Conservation (phyloP, 306 rosid genomes). For the Corylus americana region DNA sequence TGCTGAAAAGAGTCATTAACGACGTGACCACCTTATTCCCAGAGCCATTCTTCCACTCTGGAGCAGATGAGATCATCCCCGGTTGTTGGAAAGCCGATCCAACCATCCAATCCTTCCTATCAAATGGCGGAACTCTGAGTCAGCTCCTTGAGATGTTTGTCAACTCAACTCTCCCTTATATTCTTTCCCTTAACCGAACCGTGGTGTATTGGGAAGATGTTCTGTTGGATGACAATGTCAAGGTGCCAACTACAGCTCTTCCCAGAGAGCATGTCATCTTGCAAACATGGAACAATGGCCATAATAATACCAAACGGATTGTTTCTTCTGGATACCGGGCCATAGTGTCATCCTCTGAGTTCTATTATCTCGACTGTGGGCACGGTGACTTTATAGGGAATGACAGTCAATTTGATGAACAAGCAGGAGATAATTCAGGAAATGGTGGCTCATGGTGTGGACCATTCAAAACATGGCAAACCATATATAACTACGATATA, state of each 20-base stretch:
- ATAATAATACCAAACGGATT: slow-evolving; percentile 61
- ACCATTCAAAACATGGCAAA: slow-evolving; percentile 90
- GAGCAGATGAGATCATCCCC: slow-evolving; percentile 76
- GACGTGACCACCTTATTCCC: slow-evolving; percentile 64
- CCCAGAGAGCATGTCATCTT: slow-evolving; percentile 67
- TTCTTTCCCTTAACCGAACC: slow-evolving; percentile 74
- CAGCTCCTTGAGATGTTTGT: slow-evolving; percentile 69
- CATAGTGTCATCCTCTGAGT: slow-evolving; percentile 72
- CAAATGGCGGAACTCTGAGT: slow-evolving; percentile 67
- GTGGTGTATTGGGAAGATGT: slow-evolving; percentile 87
- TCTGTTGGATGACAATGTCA: slow-evolving; percentile 41
- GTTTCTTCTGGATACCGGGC: slow-evolving; percentile 69
- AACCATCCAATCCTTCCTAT: slow-evolving; percentile 47
- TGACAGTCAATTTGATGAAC: slow-evolving; percentile 47
- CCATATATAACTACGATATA: slow-evolving; percentile 73
- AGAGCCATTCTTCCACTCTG: slow-evolving; percentile 68
- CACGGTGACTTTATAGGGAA: slow-evolving; percentile 79
- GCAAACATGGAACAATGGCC: slow-evolving; percentile 89
- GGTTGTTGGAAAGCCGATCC: slow-evolving; percentile 86
- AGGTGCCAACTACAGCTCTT: slow-evolving; percentile 46
- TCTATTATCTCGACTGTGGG: slow-evolving; percentile 87
- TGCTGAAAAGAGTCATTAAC: slow-evolving; percentile 60
- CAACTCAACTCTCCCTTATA: slow-evolving; percentile 67
- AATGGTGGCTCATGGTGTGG: slow-evolving; percentile 91
- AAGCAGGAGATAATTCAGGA: slow-evolving; percentile 21